Evolutionary conservation across 352 stramenopile genomes (phyloP).

Genomic region (Phytopythium aichiense): DNA sequence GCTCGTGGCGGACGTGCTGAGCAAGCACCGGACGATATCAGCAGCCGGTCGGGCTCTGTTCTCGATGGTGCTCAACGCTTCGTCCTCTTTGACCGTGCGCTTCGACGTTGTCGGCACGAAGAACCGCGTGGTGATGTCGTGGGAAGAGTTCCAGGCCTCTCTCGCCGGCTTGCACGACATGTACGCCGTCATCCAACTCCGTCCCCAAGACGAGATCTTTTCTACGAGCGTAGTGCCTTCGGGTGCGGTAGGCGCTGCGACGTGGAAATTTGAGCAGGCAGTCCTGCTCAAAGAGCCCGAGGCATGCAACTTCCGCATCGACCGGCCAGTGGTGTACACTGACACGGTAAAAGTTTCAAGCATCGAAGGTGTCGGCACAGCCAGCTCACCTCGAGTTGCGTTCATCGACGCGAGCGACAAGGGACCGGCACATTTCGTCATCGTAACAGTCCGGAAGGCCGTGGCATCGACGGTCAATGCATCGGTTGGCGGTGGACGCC

Average conservation of each 20-base stretch:
- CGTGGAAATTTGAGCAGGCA: constrained; percentile 57
- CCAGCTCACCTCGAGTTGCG: not conserved
- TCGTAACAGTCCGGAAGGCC: constrained; percentile 63
- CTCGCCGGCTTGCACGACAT: constrained; percentile 52
- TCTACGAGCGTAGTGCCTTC: constrained; percentile 41
- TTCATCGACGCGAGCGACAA: constrained; percentile 18
- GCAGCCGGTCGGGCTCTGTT: constrained; percentile 28
- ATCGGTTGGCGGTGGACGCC: constrained; percentile 6
- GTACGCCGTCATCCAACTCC: constrained; percentile 59
- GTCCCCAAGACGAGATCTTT: constrained; percentile 65
- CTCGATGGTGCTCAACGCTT: constrained; percentile 47
- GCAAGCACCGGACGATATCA: constrained; percentile 13
- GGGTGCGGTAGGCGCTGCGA: constrained; percentile 41
- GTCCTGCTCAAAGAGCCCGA: constrained; percentile 53
- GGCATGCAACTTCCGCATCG: constrained; percentile 42
- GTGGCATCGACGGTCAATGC: constrained; percentile 22
- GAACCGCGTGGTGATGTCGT: constrained; percentile 37
- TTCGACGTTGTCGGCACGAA: constrained; percentile 63
- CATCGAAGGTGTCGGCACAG: not conserved
- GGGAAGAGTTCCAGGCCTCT: constrained; percentile 58
- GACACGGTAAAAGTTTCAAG: constrained; percentile 56
- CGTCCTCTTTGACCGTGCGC: constrained; percentile 48
- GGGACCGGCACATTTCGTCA: constrained; percentile 51
- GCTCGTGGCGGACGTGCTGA: constrained; percentile 41
- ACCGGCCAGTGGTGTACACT: constrained; percentile 68